These are phyloP conservation scores for Penicillium decumbens DNA, from an alignment of 2,329 filamentous ascomycete genomes.

Conservation along the genomic window DNA sequence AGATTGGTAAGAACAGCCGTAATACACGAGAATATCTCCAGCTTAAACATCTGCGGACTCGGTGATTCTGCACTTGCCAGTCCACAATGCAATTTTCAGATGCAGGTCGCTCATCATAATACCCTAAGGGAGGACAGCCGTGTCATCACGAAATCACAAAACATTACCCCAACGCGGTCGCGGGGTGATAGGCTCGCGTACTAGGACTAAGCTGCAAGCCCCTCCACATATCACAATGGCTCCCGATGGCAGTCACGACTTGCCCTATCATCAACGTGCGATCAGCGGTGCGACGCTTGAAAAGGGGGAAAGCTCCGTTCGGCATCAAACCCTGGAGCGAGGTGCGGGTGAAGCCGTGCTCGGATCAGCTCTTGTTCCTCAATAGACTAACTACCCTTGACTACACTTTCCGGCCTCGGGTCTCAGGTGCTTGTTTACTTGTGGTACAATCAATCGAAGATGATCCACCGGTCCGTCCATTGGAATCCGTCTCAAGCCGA, in stretches of 20 bases:
- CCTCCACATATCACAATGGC: slow-evolving; percentile 19
- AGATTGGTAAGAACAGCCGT: neutral
- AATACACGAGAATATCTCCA: neutral
- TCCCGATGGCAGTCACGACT: neutral
- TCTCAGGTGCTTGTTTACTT: neutral
- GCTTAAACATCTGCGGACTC: slow-evolving; percentile 3
- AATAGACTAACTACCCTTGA: neutral
- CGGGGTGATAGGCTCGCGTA: slow-evolving; percentile 4
- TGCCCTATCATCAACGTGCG: slow-evolving; percentile 1
- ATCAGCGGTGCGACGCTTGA: slow-evolving; percentile 15
- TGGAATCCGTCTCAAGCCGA: slow-evolving; percentile 1
- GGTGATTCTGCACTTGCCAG: slow-evolving; percentile 23
- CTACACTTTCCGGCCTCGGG: neutral
- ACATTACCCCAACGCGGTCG: slow-evolving; percentile 13
- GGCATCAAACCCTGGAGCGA: slow-evolving; percentile 10
- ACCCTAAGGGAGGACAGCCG: neutral
- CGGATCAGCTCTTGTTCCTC: slow-evolving; percentile 6
- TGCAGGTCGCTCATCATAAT: slow-evolving; percentile 9
- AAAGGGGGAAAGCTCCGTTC: slow-evolving; percentile 14
- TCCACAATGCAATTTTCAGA: slow-evolving; percentile 15
- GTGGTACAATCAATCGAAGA: neutral
- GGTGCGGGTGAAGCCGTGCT: slow-evolving; percentile 3
- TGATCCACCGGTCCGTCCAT: neutral
- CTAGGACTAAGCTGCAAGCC: slow-evolving; percentile 18
- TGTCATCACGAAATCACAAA: slow-evolving; percentile 1